Conservation (phyloP, 306 rosid species). For the Herpetospermum pedunculosum region DNA sequence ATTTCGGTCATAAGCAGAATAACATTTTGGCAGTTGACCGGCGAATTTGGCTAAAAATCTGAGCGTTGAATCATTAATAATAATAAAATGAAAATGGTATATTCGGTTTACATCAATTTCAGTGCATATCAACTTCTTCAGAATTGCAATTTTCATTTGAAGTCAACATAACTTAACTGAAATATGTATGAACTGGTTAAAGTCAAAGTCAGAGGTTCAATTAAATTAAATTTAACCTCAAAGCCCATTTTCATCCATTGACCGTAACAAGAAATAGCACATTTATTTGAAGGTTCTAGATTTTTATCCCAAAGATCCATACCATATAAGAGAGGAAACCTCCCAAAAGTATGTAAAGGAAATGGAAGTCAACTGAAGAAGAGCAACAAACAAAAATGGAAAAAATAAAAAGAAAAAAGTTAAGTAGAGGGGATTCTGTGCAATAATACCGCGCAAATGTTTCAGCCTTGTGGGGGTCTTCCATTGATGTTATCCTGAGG, state of each 20-base stretch:
- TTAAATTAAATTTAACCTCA: too few species aligned
- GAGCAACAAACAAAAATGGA: neutral
- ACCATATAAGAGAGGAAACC: neutral
- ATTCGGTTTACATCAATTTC: neutral
- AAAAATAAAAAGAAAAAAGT: neutral
- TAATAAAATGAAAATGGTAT: neutral
- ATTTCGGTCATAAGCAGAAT: neutral
- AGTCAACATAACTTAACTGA: too few species aligned
- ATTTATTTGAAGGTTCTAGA: neutral
- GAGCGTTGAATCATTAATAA: neutral
- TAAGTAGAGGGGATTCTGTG: neutral
- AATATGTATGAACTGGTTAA: too few species aligned
- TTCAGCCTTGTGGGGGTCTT: conserved; percentile 48
- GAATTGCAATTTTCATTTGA: too few species aligned
- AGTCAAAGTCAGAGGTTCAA: too few species aligned
- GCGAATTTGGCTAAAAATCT: neutral
- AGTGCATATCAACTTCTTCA: neutral
- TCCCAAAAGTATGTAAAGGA: neutral
- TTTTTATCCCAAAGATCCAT: neutral
- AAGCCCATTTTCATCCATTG: too few species aligned
- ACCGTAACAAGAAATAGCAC: neutral
- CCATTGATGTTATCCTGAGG: conserved; percentile 31
- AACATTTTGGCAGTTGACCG: neutral
- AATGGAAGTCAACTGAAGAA: neutral
- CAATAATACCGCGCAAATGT: conserved; percentile 8